Percentiles rank a stretch among this genome's conserved stretches.
Evolutionary conservation across 139 green algal genomes (phyloP).

Genomic region (Zygnema cylindricum): DNA sequence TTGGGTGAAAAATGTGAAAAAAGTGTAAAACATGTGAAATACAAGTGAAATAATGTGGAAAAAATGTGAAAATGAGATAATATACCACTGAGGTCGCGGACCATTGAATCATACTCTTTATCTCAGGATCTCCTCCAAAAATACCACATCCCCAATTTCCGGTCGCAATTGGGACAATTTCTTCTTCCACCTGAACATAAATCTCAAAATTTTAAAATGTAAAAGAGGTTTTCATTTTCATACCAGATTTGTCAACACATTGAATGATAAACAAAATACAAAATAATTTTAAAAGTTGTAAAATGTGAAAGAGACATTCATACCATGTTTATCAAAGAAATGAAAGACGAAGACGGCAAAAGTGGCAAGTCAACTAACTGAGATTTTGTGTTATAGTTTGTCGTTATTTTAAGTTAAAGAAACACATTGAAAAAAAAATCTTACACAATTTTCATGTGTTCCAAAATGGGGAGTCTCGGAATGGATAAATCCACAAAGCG

Average conservation of each 20-base stretch:
- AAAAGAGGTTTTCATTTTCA: background rate
- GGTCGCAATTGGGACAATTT: conserved; percentile 28
- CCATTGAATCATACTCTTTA: conserved; percentile 58
- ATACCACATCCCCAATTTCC: conserved; percentile 58
- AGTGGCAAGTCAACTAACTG: background rate
- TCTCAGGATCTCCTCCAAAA: conserved; percentile 55
- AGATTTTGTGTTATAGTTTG: background rate
- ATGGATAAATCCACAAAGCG: background rate
- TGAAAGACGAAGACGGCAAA: background rate
- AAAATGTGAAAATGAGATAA: background rate
- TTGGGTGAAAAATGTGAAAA: background rate
- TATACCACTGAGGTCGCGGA: conserved; percentile 43
- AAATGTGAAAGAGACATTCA: background rate
- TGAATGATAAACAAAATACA: background rate
- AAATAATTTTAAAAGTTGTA: background rate
- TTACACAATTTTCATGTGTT: background rate
- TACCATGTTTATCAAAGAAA: background rate
- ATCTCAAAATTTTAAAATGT: background rate
- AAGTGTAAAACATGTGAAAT: background rate
- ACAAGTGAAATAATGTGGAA: background rate
- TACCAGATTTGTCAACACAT: background rate
- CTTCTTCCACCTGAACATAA: background rate
- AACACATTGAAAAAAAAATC: background rate
- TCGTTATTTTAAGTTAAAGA: background rate
- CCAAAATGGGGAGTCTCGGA: too few species aligned